Evolutionary conservation across 2,329 filamentous ascomycete species (phyloP).

Genomic region (Aaosphaeria pasadenensis): DNA sequence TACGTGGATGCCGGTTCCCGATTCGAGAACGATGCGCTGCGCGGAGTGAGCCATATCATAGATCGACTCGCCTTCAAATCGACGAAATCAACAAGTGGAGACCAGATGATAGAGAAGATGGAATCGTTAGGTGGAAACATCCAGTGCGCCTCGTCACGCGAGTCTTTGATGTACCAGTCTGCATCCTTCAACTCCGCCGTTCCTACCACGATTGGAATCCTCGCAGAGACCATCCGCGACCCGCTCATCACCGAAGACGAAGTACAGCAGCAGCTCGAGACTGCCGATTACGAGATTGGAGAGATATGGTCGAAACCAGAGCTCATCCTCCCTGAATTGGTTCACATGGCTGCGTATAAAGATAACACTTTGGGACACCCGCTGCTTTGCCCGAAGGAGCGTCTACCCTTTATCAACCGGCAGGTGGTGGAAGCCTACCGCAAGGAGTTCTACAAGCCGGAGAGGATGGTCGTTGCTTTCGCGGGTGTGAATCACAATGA

Average conservation of each 20-base stretch:
- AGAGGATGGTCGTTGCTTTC: constrained; percentile 91
- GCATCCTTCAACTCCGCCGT: constrained; percentile 96
- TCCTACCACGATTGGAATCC: constrained; percentile 72
- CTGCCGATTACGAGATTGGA: constrained; percentile 89
- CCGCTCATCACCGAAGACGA: constrained; percentile 83
- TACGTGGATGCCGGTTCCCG: constrained; percentile 94
- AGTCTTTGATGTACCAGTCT: constrained; percentile 98
- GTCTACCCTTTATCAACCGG: constrained; percentile 71
- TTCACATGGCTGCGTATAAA: constrained; percentile 93
- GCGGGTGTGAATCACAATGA: constrained; percentile 81
- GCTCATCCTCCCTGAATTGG: constrained; percentile 88
- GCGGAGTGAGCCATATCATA: constrained; percentile 93
- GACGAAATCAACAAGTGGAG: constrained; percentile 68
- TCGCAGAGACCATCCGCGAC: constrained; percentile 91
- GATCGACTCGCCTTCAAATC: constrained; percentile 93
- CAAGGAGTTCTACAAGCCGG: constrained; percentile 79
- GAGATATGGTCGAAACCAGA: constrained; percentile 99
- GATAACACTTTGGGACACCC: constrained; percentile 96
- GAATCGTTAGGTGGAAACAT: constrained; percentile 93
- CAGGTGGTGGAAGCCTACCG: constrained; percentile 75
- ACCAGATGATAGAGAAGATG: constrained; percentile 83
- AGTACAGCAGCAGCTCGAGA: constrained; percentile 81
- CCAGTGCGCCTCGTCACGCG: constrained; percentile 90
- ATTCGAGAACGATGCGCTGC: constrained; percentile 81
- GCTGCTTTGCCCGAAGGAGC: constrained; percentile 82